Conservation (phyloP, 805 yeast genomes). For the Ogataea sp. region DNA sequence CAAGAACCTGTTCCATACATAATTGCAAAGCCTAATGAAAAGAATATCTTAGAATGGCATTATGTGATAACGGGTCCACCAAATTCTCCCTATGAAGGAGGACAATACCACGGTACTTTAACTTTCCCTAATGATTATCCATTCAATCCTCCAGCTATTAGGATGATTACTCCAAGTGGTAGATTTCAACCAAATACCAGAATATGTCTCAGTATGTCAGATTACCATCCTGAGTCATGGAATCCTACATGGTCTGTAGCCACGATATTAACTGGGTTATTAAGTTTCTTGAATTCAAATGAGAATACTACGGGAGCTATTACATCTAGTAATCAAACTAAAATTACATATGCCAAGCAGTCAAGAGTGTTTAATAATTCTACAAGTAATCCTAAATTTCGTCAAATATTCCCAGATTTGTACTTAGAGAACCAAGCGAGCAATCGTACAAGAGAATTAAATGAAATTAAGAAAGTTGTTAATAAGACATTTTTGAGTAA, state of each 20-base stretch:
- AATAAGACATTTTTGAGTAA: too few relatives aligned
- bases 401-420: conserved; percentile 60
- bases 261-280: conserved; percentile 77
- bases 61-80: conserved; percentile 90
- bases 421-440: conserved; percentile 39
- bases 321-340: conserved; percentile 49
- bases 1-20: conserved; percentile 82
- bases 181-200: conserved; percentile 75
- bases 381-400: conserved; percentile 54
- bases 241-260: conserved; percentile 95
- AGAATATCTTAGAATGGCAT: conserved; percentile 89
- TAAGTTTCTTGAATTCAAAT: conserved; percentile 87
- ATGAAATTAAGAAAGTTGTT: too few relatives aligned
- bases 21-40: conserved; percentile 78
- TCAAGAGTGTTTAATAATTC: conserved; percentile 55
- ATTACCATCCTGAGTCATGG: conserved; percentile 92
- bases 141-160: conserved; percentile 83
- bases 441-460: too few relatives aligned
- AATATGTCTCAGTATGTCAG: conserved; percentile 86
- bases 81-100: conserved; percentile 75
- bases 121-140: conserved; percentile 83
- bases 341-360: conserved; percentile 46
- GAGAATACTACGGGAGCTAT: conserved; percentile 84
- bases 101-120: conserved; percentile 87
- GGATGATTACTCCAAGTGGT: conserved; percentile 87